A percentile compares a stretch with the other conserved stretches of the same genome.
These are phyloP conservation scores for Hymenochaete sp. DNA, from an alignment of 1,284 basidiomycete genomes.

Conservation along the genomic window DNA sequence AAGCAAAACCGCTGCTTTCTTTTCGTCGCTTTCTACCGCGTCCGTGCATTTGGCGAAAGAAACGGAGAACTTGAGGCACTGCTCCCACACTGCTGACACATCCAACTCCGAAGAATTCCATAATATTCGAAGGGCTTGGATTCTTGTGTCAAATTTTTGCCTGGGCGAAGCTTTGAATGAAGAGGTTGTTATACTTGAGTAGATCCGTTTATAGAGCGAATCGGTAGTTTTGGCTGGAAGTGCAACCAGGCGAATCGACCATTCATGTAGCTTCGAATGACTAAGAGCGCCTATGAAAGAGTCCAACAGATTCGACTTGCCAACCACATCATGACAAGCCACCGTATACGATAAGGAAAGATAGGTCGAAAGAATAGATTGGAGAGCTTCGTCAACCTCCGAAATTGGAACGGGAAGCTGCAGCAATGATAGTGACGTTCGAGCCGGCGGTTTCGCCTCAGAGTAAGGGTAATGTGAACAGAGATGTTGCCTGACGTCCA, in stretches of 20 bases:
- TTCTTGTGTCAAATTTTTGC: conserved; percentile 38
- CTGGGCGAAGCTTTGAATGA: conserved; percentile 21
- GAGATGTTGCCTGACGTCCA: conserved; percentile 39
- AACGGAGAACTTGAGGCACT: conserved; percentile 17
- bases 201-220: conserved; percentile 47
- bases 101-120: conserved; percentile 5
- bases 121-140: conserved; percentile 29
- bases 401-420: conserved; percentile 36
- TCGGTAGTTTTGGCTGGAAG: conserved; percentile 49
- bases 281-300: conserved; percentile 32
- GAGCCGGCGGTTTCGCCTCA: background rate
- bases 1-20: conserved; percentile 28
- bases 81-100: conserved; percentile 17
- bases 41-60: conserved; percentile 14
- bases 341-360: conserved; percentile 42
- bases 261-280: conserved; percentile 37
- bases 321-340: conserved; percentile 26
- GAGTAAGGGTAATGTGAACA: conserved; percentile 23
- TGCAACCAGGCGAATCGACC: conserved; percentile 37
- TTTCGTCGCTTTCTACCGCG: conserved; percentile 11
- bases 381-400: conserved; percentile 32
- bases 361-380: conserved; percentile 51
- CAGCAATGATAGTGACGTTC: conserved; percentile 30
- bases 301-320: conserved; percentile 20
- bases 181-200: conserved; percentile 40